Evolutionary conservation across 176 grass and related monocot genomes (phyloP), one percentile per base, ranked within the genome.

Genomic region (barley (Hordeum vulgare)): DNA sequence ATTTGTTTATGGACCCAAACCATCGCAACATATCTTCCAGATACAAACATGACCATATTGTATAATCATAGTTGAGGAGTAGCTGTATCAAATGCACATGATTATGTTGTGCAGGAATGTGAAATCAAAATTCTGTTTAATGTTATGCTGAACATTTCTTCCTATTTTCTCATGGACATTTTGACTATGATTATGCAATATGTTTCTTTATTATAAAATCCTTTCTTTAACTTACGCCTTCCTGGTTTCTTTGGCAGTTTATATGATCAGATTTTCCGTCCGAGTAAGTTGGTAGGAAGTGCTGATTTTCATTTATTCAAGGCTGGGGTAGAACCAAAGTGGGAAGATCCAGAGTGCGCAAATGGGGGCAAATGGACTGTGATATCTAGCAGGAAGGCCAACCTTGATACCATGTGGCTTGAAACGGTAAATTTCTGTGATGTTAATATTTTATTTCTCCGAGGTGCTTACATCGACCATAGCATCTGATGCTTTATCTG

Each of bases 271-370:
- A 84, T 99, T 86, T 99, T 96, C 86, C 85, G 79, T 47, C 96
- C 96, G 59, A 99, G 91, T 74, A 96, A 99, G 70, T 82, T 99
- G 83, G 8, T 20, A 21, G 93, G 56, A 39, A 99, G 85, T 90
- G 93, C 85, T 67, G 96, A 99, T 81, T 99, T 99, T 44, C 96
- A 99, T 80, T 83, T 92, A 65, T 99, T 96, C 68, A 99, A 96
- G 87, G 82, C 91, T 44, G 93, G 93, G 56, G 89, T 96, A 15
- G 96, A 99, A 70, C 96, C 96, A 59, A 99, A 94, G 79, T 99
- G 97, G 97, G 96, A 99, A 87, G 96, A 99, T 82, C 93, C 96
- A 40, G 93, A 99, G 85, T 99, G 96, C 37, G 93, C 96, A 67
- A 96, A 96, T 87, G 96, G 96, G 18, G 96, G 96, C 34, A 99